phyloP scores from a whole-genome alignment of 2,329 filamentous ascomycete species.

The Xylaria sp. region DNA sequence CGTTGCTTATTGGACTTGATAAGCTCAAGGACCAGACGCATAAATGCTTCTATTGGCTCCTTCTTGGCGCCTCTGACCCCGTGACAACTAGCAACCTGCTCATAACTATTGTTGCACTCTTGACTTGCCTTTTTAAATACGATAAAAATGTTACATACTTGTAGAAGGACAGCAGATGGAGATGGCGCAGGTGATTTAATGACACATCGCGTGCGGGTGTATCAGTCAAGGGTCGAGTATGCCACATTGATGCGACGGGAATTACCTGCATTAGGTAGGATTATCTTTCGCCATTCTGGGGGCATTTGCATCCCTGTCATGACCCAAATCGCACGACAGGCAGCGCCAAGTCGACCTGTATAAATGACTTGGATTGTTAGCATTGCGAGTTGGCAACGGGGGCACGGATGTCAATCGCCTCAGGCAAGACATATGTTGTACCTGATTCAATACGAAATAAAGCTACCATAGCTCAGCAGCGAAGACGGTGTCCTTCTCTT shows the following conservation, averaged over 20 bases:
- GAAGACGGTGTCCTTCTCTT: constrained; percentile 42
- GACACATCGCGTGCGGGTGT: constrained; percentile 25
- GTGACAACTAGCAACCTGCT: constrained; percentile 16
- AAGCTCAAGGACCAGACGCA: constrained; percentile 22
- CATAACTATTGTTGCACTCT: neutral
- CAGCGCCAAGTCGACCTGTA: constrained; percentile 3
- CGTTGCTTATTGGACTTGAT: constrained; percentile 30
- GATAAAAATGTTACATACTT: constrained; percentile 10
- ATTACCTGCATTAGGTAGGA: constrained; percentile 19
- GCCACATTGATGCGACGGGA: constrained; percentile 18
- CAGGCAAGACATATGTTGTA: neutral
- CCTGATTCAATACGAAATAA: constrained; percentile 33
- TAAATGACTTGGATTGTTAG: constrained; percentile 5
- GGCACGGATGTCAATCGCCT: neutral
- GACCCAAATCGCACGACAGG: constrained; percentile 2
- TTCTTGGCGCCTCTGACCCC: constrained; percentile 11
- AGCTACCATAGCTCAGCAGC: constrained; percentile 24
- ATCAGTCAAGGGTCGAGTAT: constrained; percentile 8
- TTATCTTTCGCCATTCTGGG: constrained; percentile 24
- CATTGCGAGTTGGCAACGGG: neutral
- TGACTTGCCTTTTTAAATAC: constrained; percentile 30
- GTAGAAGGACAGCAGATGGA: constrained; percentile 10
- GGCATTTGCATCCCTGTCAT: constrained; percentile 9
- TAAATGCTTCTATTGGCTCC: constrained; percentile 29
- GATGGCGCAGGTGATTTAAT: constrained; percentile 19